Evolutionary conservation across 768 basidiomycete species (phyloP), one percentile per base, ranked within the genome.

Genomic region (Lactarius tabidus): DNA sequence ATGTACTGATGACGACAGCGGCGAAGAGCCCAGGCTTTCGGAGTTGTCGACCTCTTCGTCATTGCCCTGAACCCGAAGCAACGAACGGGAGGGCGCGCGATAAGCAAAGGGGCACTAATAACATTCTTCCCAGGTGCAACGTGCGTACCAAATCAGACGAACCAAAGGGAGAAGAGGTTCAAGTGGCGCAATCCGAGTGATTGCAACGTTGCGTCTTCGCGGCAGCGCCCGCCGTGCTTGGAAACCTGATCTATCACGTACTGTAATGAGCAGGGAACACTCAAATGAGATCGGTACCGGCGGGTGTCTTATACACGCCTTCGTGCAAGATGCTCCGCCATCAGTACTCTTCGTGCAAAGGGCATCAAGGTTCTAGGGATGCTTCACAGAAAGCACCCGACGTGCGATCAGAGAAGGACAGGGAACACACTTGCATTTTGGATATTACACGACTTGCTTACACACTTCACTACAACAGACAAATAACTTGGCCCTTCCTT

Each of bases 31-130:
- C 61, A 62, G 61, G 17, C 60, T 62, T 62, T 55, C 60, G 65
- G 65, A 59, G 57, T 66, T 62, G 57, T 43, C 12, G 29, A 28
- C 18, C 57, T n/a, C 26, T 45, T 65, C 65, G 65, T 66, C 65
- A 66, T 66, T 17, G 55, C 65, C 65, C 57, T 57, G 35, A 45
- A 33, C 65, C 60, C 56, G 33, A 52, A 39, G 33, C 54, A 26
- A 18, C 20, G 15, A 15, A 17, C 26, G 52, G 14, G n/a, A 43
- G 51, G 23, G 59, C 3, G n/a, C 33, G 65, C 48, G 64, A 66
- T 66, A 66, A 66, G 65, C 33, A 62, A 38, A 15, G 57, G n/a
- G n/a, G 14, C 26, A 39, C 43, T 38, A 33, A 62, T 57, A 66
- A 53, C 59, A 57, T 57, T 61, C 35, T 60, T 36, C 52, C 28